Percentiles rank a stretch among this genome's conserved stretches.
phyloP scores from a whole-genome alignment of 1,284 basidiomycete genomes.

The Fomitopsis betulina region DNA sequence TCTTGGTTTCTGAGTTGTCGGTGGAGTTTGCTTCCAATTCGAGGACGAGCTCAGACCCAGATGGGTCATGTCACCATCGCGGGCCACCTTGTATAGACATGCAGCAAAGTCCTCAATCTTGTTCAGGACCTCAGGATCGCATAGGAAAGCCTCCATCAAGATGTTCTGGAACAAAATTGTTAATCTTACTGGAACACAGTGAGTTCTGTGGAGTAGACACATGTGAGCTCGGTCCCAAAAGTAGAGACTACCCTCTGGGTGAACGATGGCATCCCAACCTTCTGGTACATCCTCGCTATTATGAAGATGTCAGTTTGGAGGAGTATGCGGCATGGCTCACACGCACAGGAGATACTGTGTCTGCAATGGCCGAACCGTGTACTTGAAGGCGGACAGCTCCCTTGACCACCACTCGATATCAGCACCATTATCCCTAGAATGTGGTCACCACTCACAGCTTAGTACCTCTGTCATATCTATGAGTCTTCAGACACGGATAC shows the following conservation, averaged over 20 bases:
- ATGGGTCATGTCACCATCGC: conserved; percentile 4
- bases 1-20: neutral
- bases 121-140: conserved; percentile 8
- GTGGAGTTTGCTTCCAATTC: conserved; percentile 13
- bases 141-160: conserved; percentile 24
- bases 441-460: conserved; percentile 8
- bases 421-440: too few relatives aligned
- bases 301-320: neutral
- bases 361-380: conserved; percentile 11
- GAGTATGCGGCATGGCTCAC: neutral
- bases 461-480: conserved; percentile 15
- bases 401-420: neutral
- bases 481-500: conserved; percentile 13
- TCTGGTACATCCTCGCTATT: conserved; percentile 13
- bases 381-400: neutral
- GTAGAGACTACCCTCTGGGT: conserved; percentile 27
- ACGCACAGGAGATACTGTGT: conserved; percentile 12
- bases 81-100: conserved; percentile 6
- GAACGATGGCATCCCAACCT: conserved; percentile 18
- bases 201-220: neutral
- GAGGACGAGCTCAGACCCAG: conserved; percentile 20
- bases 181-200: neutral
- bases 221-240: conserved; percentile 20
- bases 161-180: conserved; percentile 15
- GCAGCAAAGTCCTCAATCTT: conserved; percentile 16